Evolutionary conservation across 148 eudicot genomes (phyloP), one percentile per base, ranked within the genome.

Genomic region (Salicornia ramosissima): DNA sequence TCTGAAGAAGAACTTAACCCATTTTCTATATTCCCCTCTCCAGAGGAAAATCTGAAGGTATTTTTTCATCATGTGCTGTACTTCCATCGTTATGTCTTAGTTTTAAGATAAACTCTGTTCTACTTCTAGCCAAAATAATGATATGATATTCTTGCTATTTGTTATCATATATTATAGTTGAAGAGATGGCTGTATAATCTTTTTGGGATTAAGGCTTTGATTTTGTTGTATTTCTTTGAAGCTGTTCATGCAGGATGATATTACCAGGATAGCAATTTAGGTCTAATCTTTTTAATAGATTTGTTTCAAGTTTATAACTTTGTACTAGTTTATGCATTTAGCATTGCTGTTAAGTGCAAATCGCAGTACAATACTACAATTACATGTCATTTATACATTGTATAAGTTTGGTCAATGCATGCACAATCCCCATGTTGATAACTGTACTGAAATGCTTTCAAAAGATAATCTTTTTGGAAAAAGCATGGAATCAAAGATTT

Each of bases 1-100:
- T 66, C 93, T 68, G 97, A 94, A 82, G 99, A 94, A 71, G 99
- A 94, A 77, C 75, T 86, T 66, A 89, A 94, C 69, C 99, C 99
- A 15, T 91, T 77, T 75, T 75, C 78, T 70, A 84, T 94, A 77
- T 91, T 94, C 66, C 97, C 99, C 53, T 77, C 96, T n/a, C 99
- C 97, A 21, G 83, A 82, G 55, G 96, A 87, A 49, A 94, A 94
- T 73, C 79, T 79, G 60, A 89, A 91, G 99, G 99, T 94, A 49
- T 14, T 26, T 26, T 6, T 2, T 6, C 4, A 25, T 60, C 43
- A 60, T 16, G 43, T n/a, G 45, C 11, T 58, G 40, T 33, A 12
- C 30, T 55, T 4, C 31, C 24, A 59, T 49, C 53, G 1, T 21
- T 3, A 19, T 60, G 64, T 18, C 18, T 0, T 30, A 16, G 42